Conservation (phyloP, 345 rosid genomes). For the Firmiana major region DNA sequence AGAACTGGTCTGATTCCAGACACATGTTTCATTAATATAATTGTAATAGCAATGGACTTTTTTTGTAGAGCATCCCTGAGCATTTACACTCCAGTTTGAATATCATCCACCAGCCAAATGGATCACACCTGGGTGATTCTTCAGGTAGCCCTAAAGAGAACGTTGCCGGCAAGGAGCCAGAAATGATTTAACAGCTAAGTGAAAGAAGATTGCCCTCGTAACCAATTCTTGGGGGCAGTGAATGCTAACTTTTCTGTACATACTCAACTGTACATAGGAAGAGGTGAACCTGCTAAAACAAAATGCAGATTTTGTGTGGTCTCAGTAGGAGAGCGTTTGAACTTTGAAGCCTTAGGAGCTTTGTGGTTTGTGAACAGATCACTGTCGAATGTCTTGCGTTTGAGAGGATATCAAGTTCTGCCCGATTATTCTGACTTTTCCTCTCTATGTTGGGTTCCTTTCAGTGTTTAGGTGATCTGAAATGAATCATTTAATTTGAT, state of each 20-base stretch:
- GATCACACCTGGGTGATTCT: conserved; percentile 20
- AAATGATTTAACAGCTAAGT: conserved; percentile 14
- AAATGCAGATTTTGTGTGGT: conserved; percentile 40
- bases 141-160: conserved; percentile 26
- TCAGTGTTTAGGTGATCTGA: conserved; percentile 1
- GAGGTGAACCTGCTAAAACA: conserved; percentile 22
- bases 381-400: neutral
- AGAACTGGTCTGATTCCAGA: neutral
- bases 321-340: conserved; percentile 3
- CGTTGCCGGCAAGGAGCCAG: conserved; percentile 19
- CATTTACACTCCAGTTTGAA: conserved; percentile 38
- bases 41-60: neutral
- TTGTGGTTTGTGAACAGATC: conserved; percentile 12
- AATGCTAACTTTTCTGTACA: conserved; percentile 33
- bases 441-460: conserved; percentile 9
- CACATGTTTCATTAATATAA: neutral
- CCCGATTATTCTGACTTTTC: conserved; percentile 7
- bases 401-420: conserved; percentile 23
- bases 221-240: conserved; percentile 13
- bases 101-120: conserved; percentile 38
- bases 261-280: conserved; percentile 39
- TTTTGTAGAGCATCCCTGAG: conserved; percentile 32
- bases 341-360: conserved; percentile 11
- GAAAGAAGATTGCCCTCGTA: conserved; percentile 15
- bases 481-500: neutral